Evolutionary conservation across 73 alveolate species (phyloP).

Genomic region (Symbiodinium pilosum): DNA sequence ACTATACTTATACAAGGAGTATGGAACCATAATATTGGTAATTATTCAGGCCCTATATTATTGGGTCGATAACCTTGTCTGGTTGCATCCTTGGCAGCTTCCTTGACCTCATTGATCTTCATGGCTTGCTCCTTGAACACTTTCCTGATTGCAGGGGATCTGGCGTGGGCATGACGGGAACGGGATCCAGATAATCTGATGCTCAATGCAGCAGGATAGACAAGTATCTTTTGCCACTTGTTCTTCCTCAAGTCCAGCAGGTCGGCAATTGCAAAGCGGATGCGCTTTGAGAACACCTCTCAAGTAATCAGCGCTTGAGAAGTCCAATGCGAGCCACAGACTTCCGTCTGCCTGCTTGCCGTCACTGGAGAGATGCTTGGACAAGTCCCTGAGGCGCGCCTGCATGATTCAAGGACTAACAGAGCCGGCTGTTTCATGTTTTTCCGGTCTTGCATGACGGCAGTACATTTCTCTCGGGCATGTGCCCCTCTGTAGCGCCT

Average conservation of each 20-base stretch:
- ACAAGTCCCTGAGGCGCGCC: conserved; percentile 80
- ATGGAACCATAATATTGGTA: not conserved
- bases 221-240: conserved; percentile 85
- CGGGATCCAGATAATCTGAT: not conserved
- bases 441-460: no score
- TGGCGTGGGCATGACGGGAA: no score
- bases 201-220: not conserved
- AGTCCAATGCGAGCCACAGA: no score
- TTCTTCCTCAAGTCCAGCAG: conserved; percentile 35
- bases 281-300: conserved; percentile 82
- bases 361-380: conserved; percentile 32
- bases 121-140: conserved; percentile 80
- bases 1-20: not conserved
- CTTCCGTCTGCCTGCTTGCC: conserved; percentile 63
- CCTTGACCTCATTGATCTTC: conserved; percentile 64
- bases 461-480: no score
- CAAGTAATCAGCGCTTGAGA: not conserved
- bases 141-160: not conserved
- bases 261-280: conserved; percentile 72
- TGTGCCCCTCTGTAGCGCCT: not conserved
- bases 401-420: not conserved
- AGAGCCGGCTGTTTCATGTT: no score
- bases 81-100: not conserved
- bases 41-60: not conserved
- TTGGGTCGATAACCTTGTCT: no score